These are phyloP conservation scores for Coprinopsis cinerea DNA, from an alignment of 768 basidiomycete genomes.

Conservation along the genomic window DNA sequence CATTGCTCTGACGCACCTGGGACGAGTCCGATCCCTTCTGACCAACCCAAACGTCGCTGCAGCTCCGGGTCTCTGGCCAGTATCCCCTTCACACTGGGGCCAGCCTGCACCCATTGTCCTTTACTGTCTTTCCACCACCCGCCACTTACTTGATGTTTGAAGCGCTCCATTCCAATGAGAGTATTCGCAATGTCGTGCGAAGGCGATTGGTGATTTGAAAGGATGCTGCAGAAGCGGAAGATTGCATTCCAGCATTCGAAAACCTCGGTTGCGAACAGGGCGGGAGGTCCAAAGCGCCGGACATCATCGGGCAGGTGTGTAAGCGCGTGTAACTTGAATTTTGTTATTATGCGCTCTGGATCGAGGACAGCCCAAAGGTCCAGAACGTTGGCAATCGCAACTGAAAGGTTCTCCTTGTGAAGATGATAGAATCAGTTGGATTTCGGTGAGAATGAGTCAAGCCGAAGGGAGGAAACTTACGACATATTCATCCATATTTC, in stretches of 20 bases:
- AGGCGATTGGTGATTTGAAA: constrained; percentile 6
- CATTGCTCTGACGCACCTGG: background rate
- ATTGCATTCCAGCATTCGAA: constrained; percentile 36
- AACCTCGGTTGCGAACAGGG: constrained; percentile 29
- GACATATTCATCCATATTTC: constrained; percentile 20
- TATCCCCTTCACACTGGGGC: background rate
- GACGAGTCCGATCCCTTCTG: background rate
- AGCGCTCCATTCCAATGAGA: constrained; percentile 1
- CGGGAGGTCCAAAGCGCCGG: constrained; percentile 25
- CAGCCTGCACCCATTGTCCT: background rate
- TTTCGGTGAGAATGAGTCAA: background rate
- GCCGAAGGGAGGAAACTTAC: constrained; percentile 10
- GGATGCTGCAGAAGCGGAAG: constrained; percentile 27
- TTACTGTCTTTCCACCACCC: constrained; percentile 3
- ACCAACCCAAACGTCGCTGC: background rate
- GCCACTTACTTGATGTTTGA: constrained; percentile 4
- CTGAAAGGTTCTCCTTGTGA: constrained; percentile 13
- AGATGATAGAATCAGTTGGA: background rate
- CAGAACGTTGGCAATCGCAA: constrained; percentile 17
- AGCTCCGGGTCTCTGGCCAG: background rate
- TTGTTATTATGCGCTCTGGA: constrained; percentile 19
- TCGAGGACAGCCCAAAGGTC: constrained; percentile 20
- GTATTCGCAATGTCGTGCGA: constrained; percentile 7
- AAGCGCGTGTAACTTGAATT: constrained; percentile 30
- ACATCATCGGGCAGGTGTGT: constrained; percentile 24